Evolutionary conservation across 108 stramenopile genomes (phyloP).

Genomic region (Epipyxis sp.): DNA sequence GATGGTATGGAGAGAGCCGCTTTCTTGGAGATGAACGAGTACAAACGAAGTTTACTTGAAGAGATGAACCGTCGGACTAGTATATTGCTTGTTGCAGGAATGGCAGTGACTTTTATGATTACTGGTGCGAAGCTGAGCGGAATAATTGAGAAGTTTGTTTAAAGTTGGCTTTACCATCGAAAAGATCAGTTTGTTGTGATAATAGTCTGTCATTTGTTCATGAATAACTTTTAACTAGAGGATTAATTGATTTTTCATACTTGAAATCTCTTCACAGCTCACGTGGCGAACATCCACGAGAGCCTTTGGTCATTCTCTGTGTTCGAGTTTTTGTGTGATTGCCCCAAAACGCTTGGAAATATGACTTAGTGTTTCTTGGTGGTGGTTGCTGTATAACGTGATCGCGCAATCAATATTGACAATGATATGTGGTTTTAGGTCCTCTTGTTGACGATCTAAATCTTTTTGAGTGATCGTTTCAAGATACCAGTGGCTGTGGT

Average conservation of each 20-base stretch:
- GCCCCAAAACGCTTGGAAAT: conserved; percentile 11
- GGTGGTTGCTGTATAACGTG: too few relatives aligned
- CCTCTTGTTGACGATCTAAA: too few relatives aligned
- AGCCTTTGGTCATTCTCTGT: neutral
- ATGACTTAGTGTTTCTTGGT: too few relatives aligned
- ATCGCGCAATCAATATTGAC: too few relatives aligned
- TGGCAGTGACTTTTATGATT: conserved; percentile 16
- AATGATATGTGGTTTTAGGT: too few relatives aligned
- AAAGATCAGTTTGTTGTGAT: neutral
- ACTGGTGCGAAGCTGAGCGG: conserved; percentile 8
- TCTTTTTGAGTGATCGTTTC: too few relatives aligned
- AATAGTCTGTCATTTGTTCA: conserved; percentile 16
- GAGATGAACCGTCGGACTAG: conserved; percentile 1
- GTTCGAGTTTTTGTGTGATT: conserved; percentile 10
- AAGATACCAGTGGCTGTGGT: too few relatives aligned
- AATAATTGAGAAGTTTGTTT: conserved; percentile 10
- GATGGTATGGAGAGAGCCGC: neutral
- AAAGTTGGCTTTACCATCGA: neutral
- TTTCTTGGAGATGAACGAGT: conserved; percentile 13
- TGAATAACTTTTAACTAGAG: conserved; percentile 6
- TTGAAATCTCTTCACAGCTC: conserved; percentile 5
- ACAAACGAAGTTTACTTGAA: conserved; percentile 5
- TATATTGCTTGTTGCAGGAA: conserved; percentile 9
- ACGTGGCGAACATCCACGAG: conserved; percentile 4
- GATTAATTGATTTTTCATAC: conserved; percentile 2